phyloP scores from a whole-genome alignment of 2,329 filamentous ascomycete species.

The Talaromyces pinophilus region DNA sequence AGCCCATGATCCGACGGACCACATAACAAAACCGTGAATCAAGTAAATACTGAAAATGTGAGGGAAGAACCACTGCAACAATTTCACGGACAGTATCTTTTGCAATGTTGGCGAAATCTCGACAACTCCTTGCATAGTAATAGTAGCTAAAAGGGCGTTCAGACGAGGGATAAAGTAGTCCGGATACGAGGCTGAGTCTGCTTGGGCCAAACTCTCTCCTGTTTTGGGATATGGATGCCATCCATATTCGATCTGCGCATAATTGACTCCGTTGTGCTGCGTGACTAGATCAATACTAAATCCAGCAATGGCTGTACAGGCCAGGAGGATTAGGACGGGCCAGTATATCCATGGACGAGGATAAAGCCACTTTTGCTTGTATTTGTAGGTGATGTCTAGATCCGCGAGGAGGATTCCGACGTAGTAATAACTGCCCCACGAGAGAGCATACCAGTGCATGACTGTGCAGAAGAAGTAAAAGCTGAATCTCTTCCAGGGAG shows the following conservation, averaged over 20 bases:
- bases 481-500: conserved; percentile 49
- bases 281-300: conserved; percentile 43
- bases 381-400: conserved; percentile 51
- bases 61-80: conserved; percentile 48
- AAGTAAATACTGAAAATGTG: conserved; percentile 55
- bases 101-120: conserved; percentile 44
- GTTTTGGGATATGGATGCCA: conserved; percentile 47
- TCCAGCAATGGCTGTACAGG: conserved; percentile 33
- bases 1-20: conserved; percentile 31
- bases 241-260: conserved; percentile 44
- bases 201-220: conserved; percentile 41
- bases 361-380: conserved; percentile 40
- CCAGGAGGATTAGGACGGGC: conserved; percentile 37
- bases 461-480: conserved; percentile 49
- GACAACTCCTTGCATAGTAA: conserved; percentile 38
- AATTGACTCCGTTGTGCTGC: conserved; percentile 41
- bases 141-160: conserved; percentile 46
- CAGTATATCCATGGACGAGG: conserved; percentile 40
- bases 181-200: conserved; percentile 42
- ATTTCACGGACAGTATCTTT: conserved; percentile 43
- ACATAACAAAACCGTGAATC: conserved; percentile 46
- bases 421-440: conserved; percentile 52
- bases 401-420: conserved; percentile 49
- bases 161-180: conserved; percentile 48
- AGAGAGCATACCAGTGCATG: conserved; percentile 51